Conservation (phyloP, 2,329 filamentous ascomycete species). For the Apiospora hydei region DNA sequence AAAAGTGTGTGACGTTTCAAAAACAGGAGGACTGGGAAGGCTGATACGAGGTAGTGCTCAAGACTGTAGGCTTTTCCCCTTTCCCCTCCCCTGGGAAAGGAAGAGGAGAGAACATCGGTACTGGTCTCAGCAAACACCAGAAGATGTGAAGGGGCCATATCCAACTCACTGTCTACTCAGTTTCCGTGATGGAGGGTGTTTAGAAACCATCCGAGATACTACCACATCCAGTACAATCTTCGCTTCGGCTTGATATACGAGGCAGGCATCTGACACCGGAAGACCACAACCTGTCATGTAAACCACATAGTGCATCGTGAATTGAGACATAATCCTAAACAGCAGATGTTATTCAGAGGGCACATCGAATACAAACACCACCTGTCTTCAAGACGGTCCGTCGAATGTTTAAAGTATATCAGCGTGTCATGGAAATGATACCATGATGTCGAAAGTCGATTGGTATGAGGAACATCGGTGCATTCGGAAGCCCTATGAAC, state of each 20-base stretch:
- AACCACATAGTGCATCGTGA: not conserved
- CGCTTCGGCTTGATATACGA: not conserved
- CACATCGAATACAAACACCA: not conserved
- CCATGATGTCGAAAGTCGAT: not conserved
- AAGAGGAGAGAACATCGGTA: no score
- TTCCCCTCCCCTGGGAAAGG: no score
- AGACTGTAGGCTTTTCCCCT: no score
- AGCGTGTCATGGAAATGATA: not conserved
- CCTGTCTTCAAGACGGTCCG: not conserved
- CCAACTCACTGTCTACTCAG: not conserved
- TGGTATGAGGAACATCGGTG: not conserved
- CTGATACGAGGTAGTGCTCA: no score
- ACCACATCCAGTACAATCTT: not conserved
- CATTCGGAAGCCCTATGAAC: not conserved
- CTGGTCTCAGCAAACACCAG: no score
- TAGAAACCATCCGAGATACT: not conserved
- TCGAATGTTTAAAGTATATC: not conserved
- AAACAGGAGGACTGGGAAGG: no score
- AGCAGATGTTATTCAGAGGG: not conserved
- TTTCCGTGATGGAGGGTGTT: not conserved
- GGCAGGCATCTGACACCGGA: not conserved
- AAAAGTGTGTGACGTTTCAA: no score
- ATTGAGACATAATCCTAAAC: not conserved
- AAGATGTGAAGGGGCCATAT: not conserved
- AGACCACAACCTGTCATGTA: not conserved